These are phyloP conservation scores for Aspergillus pseudoviridinutans DNA, from an alignment of 2,329 filamentous ascomycete species.

Conservation along the genomic window DNA sequence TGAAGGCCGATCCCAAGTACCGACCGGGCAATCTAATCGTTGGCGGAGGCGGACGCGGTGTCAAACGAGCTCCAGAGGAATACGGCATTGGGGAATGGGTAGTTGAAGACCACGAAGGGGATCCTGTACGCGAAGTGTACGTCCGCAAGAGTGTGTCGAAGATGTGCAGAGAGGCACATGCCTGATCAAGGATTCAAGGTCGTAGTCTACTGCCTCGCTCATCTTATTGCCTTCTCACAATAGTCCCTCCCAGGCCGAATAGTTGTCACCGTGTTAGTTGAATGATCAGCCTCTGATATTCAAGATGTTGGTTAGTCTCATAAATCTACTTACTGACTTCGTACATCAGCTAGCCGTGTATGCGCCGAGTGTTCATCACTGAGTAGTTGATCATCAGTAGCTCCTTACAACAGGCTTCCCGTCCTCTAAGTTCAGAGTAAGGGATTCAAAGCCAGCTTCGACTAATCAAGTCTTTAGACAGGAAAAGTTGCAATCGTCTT, in stretches of 20 bases:
- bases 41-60: conserved; percentile 71
- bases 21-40: conserved; percentile 76
- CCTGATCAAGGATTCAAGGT: background rate
- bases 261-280: too few species aligned
- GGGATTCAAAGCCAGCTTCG: background rate
- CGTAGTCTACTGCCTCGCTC: background rate
- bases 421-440: too few species aligned
- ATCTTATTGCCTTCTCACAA: background rate
- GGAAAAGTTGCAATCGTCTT: background rate
- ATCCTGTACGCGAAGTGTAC: conserved; percentile 67
- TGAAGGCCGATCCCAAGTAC: conserved; percentile 61
- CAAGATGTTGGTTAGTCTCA: too few species aligned
- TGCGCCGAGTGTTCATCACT: background rate
- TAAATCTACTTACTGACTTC: background rate
- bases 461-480: background rate
- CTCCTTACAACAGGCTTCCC: too few species aligned
- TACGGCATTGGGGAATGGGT: conserved; percentile 70
- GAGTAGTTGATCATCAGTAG: background rate
- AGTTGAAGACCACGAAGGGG: conserved; percentile 60
- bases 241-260: too few species aligned
- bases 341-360: background rate
- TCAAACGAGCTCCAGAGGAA: conserved; percentile 56
- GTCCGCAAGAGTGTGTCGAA: conserved; percentile 41
- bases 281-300: background rate
- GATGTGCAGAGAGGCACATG: conserved; percentile 24